phyloP scores from a whole-genome alignment of 1,284 basidiomycete genomes.

The Puccinia coronata region DNA sequence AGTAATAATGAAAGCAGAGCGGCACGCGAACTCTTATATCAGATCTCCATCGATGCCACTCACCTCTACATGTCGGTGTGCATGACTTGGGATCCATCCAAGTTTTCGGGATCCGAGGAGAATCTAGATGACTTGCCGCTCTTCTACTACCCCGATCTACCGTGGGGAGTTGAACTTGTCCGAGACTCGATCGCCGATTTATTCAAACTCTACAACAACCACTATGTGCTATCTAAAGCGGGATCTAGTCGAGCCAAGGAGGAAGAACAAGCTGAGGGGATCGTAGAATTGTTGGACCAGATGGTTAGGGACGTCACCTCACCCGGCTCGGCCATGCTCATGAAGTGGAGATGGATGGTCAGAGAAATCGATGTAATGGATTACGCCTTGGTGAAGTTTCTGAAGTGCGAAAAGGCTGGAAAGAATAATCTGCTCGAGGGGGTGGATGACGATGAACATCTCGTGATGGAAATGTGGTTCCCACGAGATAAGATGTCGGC shows the following conservation, averaged over 20 bases:
- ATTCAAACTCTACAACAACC: background rate
- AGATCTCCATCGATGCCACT: background rate
- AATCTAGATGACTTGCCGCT: background rate
- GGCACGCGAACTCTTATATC: too few species aligned
- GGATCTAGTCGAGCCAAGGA: background rate
- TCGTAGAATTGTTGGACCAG: background rate
- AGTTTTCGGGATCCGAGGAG: background rate
- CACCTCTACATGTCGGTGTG: background rate
- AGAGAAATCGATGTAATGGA: conserved; percentile 1
- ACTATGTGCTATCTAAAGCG: background rate
- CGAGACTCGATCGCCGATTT: background rate
- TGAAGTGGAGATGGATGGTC: background rate
- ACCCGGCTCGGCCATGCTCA: background rate
- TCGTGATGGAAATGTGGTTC: background rate
- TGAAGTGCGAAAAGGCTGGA: background rate
- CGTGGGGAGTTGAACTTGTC: background rate
- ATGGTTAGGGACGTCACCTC: background rate
- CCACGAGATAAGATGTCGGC: background rate
- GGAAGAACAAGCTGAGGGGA: background rate
- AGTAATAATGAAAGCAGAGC: too few species aligned
- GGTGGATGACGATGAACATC: background rate
- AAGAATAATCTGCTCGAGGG: background rate
- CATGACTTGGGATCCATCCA: background rate
- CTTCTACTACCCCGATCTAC: conserved; percentile 4
- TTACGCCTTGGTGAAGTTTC: background rate